Base-by-base conservation (phyloP, 257 asterid species). In the Solanum raphanifolium region DNA sequence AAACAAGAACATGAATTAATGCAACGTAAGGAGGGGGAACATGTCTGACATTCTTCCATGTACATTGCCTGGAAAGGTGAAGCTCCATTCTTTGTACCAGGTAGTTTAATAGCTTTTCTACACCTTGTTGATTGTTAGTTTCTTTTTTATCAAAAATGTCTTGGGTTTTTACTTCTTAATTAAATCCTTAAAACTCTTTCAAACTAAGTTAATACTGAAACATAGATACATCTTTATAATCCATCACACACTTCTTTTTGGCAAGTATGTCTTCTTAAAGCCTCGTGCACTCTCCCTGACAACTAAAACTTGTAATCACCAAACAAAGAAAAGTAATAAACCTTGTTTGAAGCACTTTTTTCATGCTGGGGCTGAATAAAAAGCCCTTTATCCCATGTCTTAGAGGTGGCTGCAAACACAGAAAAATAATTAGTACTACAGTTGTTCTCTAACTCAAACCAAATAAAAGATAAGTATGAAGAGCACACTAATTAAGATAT, bases 361-460 rank as follows among this genome's bases (percentile, higher is more conserved):
- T 89, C 98, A 88, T 91, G 93, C 89, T 92, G 95, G 87, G 92
- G 91, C 81, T 92, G 95, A 89, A 96, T 94, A 89, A 93, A 90
- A 88, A 97, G 92, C 84, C 99, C 99, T 85, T 66, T 91, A 78
- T 90, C 93, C 99, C 98, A 96, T 69, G 89, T 66, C 89, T 95
- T 95, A 35, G 99, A 94, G 88, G 93, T 95, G 92, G 99, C 99
- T 97, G 93, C 91, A 91, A 82, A 87, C 82, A 83, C 27, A 85
- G 52, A 72, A 32, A 38, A 23, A 18, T 27, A 7, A 21, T 82
- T 82, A 82, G 20, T 82, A 48, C 69, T 82, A 8, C 18, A 48
- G 41, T 18, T 29, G 68, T 82, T 48, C 69, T 52, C 69, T 48
- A 29, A 31, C 85, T 82, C 85, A 29, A 43, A 48, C 69, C 69